A percentile compares a stretch with the other conserved stretches of the same genome.
Evolutionary conservation across 331 rosid genomes (phyloP).

Genomic region (Stylosanthes scabra): DNA sequence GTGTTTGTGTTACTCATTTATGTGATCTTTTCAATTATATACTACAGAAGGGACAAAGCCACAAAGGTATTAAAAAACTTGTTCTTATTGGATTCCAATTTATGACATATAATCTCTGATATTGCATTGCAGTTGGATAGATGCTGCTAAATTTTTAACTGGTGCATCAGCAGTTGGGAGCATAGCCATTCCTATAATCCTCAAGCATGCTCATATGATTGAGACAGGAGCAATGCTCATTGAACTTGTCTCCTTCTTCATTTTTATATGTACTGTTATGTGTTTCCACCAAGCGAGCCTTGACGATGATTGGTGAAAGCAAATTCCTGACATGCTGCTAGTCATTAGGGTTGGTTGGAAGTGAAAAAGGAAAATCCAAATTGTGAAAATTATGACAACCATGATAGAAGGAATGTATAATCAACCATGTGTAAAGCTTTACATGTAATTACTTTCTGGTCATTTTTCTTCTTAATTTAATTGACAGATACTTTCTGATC

Average conservation of each 20-base stretch:
- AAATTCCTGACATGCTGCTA: slow-evolving; percentile 24
- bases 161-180: slow-evolving; percentile 95
- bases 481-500: too few relatives aligned
- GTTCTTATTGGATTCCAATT: background rate
- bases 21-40: slow-evolving; percentile 11
- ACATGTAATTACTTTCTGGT: slow-evolving; percentile 7
- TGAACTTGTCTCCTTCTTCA: slow-evolving; percentile 89
- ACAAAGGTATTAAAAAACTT: background rate
- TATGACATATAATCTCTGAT: slow-evolving; percentile 7
- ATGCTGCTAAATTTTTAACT: slow-evolving; percentile 93
- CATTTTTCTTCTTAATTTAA: too few relatives aligned
- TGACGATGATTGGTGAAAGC: slow-evolving; percentile 87
- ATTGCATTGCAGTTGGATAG: slow-evolving; percentile 79
- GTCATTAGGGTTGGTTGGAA: slow-evolving; percentile 28
- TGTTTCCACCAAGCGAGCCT: slow-evolving; percentile 96
- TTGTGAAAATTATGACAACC: slow-evolving; percentile 14
- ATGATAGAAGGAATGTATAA: slow-evolving; percentile 23
- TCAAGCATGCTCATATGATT: slow-evolving; percentile 89
- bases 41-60: background rate
- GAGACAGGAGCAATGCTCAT: slow-evolving; percentile 96
- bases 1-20: background rate
- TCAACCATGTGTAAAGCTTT: slow-evolving; percentile 48
- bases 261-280: slow-evolving; percentile 85
- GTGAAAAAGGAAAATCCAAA: slow-evolving; percentile 2
- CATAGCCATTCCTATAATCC: slow-evolving; percentile 94